Evolutionary conservation across 2,329 filamentous ascomycete species (phyloP).

Genomic region (Albophoma yamanashiensis): DNA sequence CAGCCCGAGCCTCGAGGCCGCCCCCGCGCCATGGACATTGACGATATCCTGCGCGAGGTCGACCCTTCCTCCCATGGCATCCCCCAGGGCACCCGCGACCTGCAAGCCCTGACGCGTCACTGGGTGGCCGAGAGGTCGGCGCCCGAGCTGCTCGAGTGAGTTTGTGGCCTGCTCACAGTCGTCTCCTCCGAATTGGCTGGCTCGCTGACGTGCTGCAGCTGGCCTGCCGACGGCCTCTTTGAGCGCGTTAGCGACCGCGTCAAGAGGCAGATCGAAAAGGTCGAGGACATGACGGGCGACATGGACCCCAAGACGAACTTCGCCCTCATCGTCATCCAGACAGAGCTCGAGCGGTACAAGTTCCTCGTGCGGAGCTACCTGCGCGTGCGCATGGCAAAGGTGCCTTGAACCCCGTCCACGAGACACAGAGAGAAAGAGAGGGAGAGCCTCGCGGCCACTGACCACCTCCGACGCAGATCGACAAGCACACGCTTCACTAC

Average conservation of each 20-base stretch:
- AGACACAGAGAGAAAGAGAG: not conserved
- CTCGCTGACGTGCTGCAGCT: slow-evolving; percentile 27
- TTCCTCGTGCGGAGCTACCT: slow-evolving; percentile 79
- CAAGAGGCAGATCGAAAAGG: slow-evolving; percentile 56
- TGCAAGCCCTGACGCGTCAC: slow-evolving; percentile 79
- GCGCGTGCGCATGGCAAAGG: slow-evolving; percentile 79
- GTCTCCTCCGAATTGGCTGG: not conserved
- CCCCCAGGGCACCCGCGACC: slow-evolving; percentile 56
- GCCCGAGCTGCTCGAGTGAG: slow-evolving; percentile 77
- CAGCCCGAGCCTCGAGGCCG: not conserved
- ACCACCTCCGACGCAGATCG: slow-evolving; percentile 42
- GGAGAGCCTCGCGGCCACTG: not conserved
- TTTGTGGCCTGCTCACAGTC: not conserved
- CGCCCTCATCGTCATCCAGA: slow-evolving; percentile 87
- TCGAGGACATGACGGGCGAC: slow-evolving; percentile 69
- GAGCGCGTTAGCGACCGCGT: slow-evolving; percentile 69
- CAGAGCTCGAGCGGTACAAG: slow-evolving; percentile 89
- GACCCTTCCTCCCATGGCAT: slow-evolving; percentile 46
- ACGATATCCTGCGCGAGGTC: slow-evolving; percentile 68
- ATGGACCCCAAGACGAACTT: slow-evolving; percentile 91
- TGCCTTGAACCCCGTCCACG: slow-evolving; percentile 16
- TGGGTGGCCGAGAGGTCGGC: slow-evolving; percentile 90
- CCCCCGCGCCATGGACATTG: slow-evolving; percentile 54
- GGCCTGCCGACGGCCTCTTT: slow-evolving; percentile 63
- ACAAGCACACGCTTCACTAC: slow-evolving; percentile 66